Evolutionary conservation across 1,139 yeast genomes (phyloP).

Genomic region (Candida sp.): DNA sequence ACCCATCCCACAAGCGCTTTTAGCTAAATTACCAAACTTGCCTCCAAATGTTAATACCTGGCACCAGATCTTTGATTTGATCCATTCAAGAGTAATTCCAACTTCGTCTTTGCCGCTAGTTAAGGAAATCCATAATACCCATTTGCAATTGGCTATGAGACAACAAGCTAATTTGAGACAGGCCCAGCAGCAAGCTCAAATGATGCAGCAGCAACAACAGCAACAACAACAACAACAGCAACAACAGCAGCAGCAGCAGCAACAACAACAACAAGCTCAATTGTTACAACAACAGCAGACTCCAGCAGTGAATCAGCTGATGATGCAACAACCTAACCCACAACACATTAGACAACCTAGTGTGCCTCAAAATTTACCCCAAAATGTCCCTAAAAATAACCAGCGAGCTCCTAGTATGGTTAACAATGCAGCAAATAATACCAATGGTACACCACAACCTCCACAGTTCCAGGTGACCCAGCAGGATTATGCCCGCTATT

Average conservation of each 20-base stretch:
- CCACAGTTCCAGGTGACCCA: constrained; percentile 40
- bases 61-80: constrained; percentile 74
- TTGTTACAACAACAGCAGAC: constrained; percentile 8
- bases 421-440: not conserved
- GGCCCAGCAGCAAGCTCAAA: constrained; percentile 12
- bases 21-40: constrained; percentile 70
- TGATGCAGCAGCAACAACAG: constrained; percentile 9
- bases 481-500: constrained; percentile 40
- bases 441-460: constrained; percentile 23
- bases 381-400: constrained; percentile 1
- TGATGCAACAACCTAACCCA: constrained; percentile 5
- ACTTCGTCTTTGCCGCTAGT: constrained; percentile 52
- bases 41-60: constrained; percentile 85
- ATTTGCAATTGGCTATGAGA: constrained; percentile 35
- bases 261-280: constrained; percentile 8
- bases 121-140: constrained; percentile 60
- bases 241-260: constrained; percentile 14
- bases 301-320: constrained; percentile 4
- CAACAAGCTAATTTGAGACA: constrained; percentile 30
- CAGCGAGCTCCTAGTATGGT: constrained; percentile 7
- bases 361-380: constrained; percentile 6
- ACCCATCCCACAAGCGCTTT: constrained; percentile 73
- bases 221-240: constrained; percentile 14
- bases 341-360: constrained; percentile 7
- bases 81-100: constrained; percentile 57